A percentile compares a stretch with the other conserved stretches of the same genome.
Conservation (phyloP, 371 early-diverging fungal genomes). For the Mortierella sp. region DNA sequence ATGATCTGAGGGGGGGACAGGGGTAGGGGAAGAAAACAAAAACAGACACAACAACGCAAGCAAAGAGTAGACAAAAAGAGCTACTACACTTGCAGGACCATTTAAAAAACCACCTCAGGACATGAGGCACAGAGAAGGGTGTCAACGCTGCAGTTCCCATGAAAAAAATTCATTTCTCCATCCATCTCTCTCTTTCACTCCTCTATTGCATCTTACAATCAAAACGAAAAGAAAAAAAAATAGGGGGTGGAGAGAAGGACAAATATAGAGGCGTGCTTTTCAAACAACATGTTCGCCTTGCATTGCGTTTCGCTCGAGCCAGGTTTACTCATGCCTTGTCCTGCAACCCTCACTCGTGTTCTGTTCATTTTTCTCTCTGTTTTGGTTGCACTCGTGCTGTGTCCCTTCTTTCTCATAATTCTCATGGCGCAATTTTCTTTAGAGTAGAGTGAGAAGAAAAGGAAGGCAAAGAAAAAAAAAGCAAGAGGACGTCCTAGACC, state of each 20-base stretch:
- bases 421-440: not conserved
- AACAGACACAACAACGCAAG: not conserved
- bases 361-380: not conserved
- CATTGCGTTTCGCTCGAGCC: not conserved
- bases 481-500: not conserved
- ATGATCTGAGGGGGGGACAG: not conserved
- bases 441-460: not conserved
- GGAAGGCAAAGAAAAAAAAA: not conserved
- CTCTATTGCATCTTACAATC: not conserved
- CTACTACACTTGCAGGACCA: not conserved
- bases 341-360: not conserved
- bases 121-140: not conserved
- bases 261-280: not conserved
- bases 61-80: not conserved
- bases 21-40: not conserved
- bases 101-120: not conserved
- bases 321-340: not conserved
- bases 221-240: slow-evolving; percentile 13
- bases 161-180: slow-evolving; percentile 20
- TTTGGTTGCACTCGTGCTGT: not conserved
- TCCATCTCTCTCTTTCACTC: not conserved
- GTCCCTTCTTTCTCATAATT: not conserved
- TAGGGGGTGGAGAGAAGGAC: slow-evolving; percentile 22
- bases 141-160: slow-evolving; percentile 26
- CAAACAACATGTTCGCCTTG: not conserved